Percentiles rank a stretch among this genome's conserved stretches.
Conservation (phyloP, 2,329 filamentous ascomycete species). For the Raffaelea albimanens region DNA sequence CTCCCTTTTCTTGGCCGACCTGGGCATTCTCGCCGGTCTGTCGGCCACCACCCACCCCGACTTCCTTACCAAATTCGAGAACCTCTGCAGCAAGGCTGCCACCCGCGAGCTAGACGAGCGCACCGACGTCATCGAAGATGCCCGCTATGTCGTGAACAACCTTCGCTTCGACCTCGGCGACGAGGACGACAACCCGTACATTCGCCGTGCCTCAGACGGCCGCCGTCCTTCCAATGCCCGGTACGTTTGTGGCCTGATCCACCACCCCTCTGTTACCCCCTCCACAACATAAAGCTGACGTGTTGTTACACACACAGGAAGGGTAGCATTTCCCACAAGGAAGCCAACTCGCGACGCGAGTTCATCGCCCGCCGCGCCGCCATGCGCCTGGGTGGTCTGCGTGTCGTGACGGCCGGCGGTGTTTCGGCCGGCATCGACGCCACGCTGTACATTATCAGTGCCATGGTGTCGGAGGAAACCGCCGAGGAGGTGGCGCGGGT, state of each 20-base stretch:
- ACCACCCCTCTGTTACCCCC: too few relatives aligned
- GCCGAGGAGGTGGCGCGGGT: conserved; percentile 65
- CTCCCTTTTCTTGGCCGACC: conserved; percentile 64
- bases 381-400: conserved; percentile 59
- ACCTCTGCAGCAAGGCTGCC: conserved; percentile 65
- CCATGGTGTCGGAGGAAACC: conserved; percentile 67
- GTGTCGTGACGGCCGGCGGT: conserved; percentile 74
- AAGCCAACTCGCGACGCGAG: conserved; percentile 65
- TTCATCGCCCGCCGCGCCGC: conserved; percentile 69
- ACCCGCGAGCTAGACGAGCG: conserved; percentile 63
- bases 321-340: conserved; percentile 74
- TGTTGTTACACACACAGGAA: conserved; percentile 40
- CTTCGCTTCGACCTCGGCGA: conserved; percentile 77
- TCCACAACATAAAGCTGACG: too few relatives aligned
- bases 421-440: conserved; percentile 76
- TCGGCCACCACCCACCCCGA: conserved; percentile 78
- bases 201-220: conserved; percentile 64
- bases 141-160: conserved; percentile 84
- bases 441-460: conserved; percentile 73
- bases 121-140: conserved; percentile 73
- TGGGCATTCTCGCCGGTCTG: conserved; percentile 68
- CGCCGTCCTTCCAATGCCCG: conserved; percentile 52
- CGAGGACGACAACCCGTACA: conserved; percentile 75
- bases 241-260: conserved; percentile 27
- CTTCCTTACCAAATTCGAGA: conserved; percentile 71